Evolutionary conservation across 331 rosid species (phyloP), one percentile per base, ranked within the genome.

Genomic region (Pyrus hybrid): DNA sequence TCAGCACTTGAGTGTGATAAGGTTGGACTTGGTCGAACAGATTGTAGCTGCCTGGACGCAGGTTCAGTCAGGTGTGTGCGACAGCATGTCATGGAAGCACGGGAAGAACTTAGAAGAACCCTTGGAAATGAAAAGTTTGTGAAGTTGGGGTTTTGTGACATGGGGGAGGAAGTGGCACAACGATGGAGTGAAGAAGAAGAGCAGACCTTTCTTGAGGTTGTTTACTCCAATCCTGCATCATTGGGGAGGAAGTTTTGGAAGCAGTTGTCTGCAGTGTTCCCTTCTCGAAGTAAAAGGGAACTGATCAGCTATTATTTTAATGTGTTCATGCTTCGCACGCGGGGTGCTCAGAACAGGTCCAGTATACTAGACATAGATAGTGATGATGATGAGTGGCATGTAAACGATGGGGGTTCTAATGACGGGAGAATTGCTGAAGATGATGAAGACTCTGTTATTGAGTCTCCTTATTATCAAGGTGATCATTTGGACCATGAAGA

Each of bases 301-400:
- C 74, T 86, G 63, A 82, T 88, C 45, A 82, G 87, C 80, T 84
- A 82, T 75, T 88, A 82, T 75, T 88, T 80, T 68, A 88, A 88
- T 68, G 87, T 84, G 69, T 84, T 88, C 60, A 88, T 88, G 77
- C 91, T 84, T 67, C 82, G 72, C 43, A 84, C 72, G 22, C 85
- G 93, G 29, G 87, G 81, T 65, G 51, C 76, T 62, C 91, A 86
- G 69, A 88, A 86, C 82, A 80, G 91, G 68, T 76, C 82, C 33
- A 72, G 73, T 25, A 64, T 56, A 43, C 80, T 82, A 62, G 84
- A 84, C 20, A 75, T 79, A 76, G 93, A 88, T 62, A 86, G 93
- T 62, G 93, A 88, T 67, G 87, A 86, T 74, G 93, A 88, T 83
- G 93, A 88, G 75, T 88, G 76, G 80, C 87, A 75, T 58, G 76